Conservation (phyloP, 2,329 filamentous ascomycete species). For the Amauroascus niger region DNA sequence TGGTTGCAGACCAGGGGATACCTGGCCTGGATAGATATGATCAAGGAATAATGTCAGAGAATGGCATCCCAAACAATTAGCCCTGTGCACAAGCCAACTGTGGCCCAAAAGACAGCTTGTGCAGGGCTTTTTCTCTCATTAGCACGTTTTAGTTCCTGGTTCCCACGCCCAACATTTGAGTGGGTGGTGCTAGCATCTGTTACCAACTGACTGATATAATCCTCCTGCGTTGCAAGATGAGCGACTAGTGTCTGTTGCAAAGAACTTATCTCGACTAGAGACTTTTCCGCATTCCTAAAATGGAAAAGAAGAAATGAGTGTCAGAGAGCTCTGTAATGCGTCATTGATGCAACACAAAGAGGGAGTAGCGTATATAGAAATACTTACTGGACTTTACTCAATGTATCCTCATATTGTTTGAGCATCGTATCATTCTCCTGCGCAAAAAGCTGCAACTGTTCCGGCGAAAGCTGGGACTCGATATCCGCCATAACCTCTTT, state of each 20-base stretch:
- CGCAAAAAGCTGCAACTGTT: slow-evolving; percentile 89
- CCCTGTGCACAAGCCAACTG: slow-evolving; percentile 62
- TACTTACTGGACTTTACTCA: slow-evolving; percentile 82
- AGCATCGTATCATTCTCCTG: slow-evolving; percentile 88
- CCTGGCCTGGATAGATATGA: too few species aligned
- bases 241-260: slow-evolving; percentile 79
- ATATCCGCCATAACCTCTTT: slow-evolving; percentile 32
- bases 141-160: slow-evolving; percentile 82
- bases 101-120: slow-evolving; percentile 70
- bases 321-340: too few species aligned
- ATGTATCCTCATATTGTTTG: slow-evolving; percentile 83
- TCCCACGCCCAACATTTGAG: slow-evolving; percentile 80
- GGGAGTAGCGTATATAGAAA: slow-evolving; percentile 18
- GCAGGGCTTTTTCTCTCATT: slow-evolving; percentile 61
- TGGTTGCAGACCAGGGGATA: too few species aligned
- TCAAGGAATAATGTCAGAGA: slow-evolving; percentile 33
- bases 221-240: slow-evolving; percentile 76
- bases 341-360: not conserved
- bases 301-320: not conserved
- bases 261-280: slow-evolving; percentile 83
- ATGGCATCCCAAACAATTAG: slow-evolving; percentile 70
- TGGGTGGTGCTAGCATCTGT: slow-evolving; percentile 70
- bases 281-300: slow-evolving; percentile 72
- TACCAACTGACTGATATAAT: slow-evolving; percentile 81
- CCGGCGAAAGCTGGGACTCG: slow-evolving; percentile 58